phyloP scores from a whole-genome alignment of 2,329 filamentous ascomycete genomes.

The Ilyonectria sp. region DNA sequence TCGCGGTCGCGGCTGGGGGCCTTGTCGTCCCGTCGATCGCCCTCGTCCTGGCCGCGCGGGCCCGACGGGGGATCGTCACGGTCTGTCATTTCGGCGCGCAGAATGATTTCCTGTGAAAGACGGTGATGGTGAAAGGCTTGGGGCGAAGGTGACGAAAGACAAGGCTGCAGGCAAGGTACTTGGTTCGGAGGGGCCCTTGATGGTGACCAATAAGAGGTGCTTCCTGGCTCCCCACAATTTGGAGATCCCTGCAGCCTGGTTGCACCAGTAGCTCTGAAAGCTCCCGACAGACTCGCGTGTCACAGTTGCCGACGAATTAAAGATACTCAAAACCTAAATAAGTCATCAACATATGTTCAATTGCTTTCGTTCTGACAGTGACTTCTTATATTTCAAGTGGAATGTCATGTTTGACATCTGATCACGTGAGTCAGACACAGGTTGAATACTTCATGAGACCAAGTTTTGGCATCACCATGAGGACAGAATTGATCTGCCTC shows the following conservation, averaged over 20 bases:
- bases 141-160: slow-evolving; percentile 18
- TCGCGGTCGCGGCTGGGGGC: neutral
- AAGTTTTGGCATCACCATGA: slow-evolving; percentile 24
- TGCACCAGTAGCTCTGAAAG: neutral
- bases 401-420: slow-evolving; percentile 21
- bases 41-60: slow-evolving; percentile 14
- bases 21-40: slow-evolving; percentile 16
- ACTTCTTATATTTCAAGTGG: neutral
- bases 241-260: neutral
- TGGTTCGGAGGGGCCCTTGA: neutral
- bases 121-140: slow-evolving; percentile 14
- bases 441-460: slow-evolving; percentile 2
- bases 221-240: slow-evolving; percentile 17
- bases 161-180: slow-evolving; percentile 16
- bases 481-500: slow-evolving; percentile 16
- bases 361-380: no score
- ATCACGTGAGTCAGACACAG: slow-evolving; percentile 24
- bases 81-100: slow-evolving; percentile 25
- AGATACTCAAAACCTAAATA: no score
- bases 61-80: slow-evolving; percentile 20
- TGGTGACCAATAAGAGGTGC: slow-evolving; percentile 8
- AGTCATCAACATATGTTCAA: neutral
- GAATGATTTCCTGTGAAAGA: neutral
- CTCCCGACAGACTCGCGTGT: neutral
- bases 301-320: no score